Conservation (phyloP, 768 basidiomycete species). For the Leccinellum luteum region DNA sequence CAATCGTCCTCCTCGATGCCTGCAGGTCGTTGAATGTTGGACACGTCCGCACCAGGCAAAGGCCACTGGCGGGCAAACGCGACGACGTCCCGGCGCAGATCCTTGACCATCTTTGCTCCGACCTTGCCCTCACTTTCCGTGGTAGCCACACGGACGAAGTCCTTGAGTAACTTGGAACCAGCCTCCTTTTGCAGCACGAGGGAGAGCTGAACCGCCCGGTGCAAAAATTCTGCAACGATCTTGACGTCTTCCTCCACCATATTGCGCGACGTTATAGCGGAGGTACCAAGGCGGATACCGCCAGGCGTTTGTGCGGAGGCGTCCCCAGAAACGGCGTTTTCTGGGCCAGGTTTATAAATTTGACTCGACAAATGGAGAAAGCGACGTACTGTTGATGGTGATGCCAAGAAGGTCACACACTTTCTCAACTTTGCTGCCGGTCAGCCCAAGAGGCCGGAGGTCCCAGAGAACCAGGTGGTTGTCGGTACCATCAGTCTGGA, state of each 20-base stretch:
- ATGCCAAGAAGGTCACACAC: conserved; percentile 96
- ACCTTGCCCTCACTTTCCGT: conserved; percentile 64
- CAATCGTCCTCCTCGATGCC: conserved; percentile 59
- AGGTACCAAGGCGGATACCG: conserved; percentile 94
- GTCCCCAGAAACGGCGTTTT: conserved; percentile 97
- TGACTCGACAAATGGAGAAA: not conserved
- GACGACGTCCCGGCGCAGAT: conserved; percentile 77
- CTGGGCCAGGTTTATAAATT: conserved; percentile 35
- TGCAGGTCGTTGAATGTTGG: conserved; percentile 50
- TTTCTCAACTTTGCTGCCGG: conserved; percentile 99
- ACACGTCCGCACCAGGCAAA: conserved; percentile 76
- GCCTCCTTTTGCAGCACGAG: conserved; percentile 91
- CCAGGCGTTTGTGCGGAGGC: conserved; percentile 94
- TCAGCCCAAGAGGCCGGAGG: conserved; percentile 88
- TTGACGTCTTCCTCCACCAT: conserved; percentile 89
- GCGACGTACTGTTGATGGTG: conserved; percentile 84
- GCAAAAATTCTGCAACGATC: conserved; percentile 84
- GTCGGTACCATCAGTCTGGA: conserved; percentile 95
- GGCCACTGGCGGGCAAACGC: conserved; percentile 87
- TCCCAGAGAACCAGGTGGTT: conserved; percentile 99
- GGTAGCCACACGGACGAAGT: conserved; percentile 85
- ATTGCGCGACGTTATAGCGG: conserved; percentile 91
- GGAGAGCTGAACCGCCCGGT: conserved; percentile 91
- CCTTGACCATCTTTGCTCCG: conserved; percentile 66
- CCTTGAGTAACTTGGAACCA: conserved; percentile 91